phyloP scores from a whole-genome alignment of 2,329 filamentous ascomycete species.

The Didymella pinodella region DNA sequence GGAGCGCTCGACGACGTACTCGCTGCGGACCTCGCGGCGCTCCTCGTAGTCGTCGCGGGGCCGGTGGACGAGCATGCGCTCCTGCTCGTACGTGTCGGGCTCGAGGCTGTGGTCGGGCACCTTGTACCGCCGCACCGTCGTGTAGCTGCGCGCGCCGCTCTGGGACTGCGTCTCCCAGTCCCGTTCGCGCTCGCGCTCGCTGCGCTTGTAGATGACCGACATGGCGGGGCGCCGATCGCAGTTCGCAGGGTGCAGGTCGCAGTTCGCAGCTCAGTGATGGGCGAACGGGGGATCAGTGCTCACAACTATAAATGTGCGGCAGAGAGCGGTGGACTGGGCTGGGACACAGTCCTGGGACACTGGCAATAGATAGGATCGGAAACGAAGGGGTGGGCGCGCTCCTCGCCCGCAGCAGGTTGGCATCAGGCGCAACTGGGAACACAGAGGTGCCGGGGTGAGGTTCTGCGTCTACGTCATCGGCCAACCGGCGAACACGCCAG shows the following conservation, averaged over 20 bases:
- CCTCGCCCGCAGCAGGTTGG: slow-evolving; percentile 9
- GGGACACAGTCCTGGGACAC: neutral
- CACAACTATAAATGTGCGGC: slow-evolving; percentile 9
- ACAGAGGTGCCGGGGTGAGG: neutral
- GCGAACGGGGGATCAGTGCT: slow-evolving; percentile 27
- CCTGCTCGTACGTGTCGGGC: slow-evolving; percentile 55
- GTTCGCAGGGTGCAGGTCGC: slow-evolving; percentile 13
- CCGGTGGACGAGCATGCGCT: slow-evolving; percentile 57
- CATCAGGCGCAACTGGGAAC: slow-evolving; percentile 21
- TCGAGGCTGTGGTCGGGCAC: slow-evolving; percentile 57
- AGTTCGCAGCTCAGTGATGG: slow-evolving; percentile 31
- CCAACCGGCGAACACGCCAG: slow-evolving; percentile 1
- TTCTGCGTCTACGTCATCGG: neutral
- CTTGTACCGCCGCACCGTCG: slow-evolving; percentile 68
- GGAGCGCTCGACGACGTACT: slow-evolving; percentile 52
- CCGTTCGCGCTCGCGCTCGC: slow-evolving; percentile 56
- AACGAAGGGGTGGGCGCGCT: slow-evolving; percentile 14
- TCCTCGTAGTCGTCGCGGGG: slow-evolving; percentile 45
- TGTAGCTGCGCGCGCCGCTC: slow-evolving; percentile 55
- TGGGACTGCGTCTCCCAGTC: slow-evolving; percentile 53
- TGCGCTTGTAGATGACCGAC: slow-evolving; percentile 55
- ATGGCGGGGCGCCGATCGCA: slow-evolving; percentile 41
- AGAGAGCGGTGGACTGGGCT: neutral
- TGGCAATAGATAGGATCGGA: slow-evolving; percentile 15
- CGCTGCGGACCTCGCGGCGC: slow-evolving; percentile 43